phyloP scores from a whole-genome alignment of 805 yeast genomes.

The Teunomyces cretensis region DNA sequence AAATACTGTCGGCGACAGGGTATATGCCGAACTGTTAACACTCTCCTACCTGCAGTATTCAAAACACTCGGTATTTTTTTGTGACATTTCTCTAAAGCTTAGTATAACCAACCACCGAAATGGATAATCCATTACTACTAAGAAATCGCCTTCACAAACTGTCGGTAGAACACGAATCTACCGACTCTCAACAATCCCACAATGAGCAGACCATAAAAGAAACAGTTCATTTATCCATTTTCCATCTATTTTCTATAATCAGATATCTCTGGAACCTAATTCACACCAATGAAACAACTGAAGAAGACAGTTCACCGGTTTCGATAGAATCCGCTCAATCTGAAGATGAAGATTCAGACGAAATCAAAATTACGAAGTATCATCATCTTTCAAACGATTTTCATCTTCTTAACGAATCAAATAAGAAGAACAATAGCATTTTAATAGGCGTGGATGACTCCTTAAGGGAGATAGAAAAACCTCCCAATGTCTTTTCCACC shows the following conservation, averaged over 20 bases:
- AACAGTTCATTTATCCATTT: neutral
- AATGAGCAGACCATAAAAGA: neutral
- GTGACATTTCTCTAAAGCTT: neutral
- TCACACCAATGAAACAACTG: neutral
- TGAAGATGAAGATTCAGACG: neutral
- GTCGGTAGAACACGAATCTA: neutral
- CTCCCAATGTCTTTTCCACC: neutral
- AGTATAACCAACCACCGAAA: neutral
- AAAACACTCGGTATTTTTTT: neutral
- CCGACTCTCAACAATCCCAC: neutral
- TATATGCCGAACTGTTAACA: too few relatives aligned
- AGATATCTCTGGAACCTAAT: neutral
- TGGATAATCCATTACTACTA: slow-evolving; percentile 3
- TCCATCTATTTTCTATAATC: neutral
- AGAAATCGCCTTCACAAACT: neutral
- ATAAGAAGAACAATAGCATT: slow-evolving; percentile 10
- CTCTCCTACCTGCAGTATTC: neutral
- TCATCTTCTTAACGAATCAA: slow-evolving; percentile 5
- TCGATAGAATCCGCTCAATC: neutral
- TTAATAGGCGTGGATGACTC: slow-evolving; percentile 8
- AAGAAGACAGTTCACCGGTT: neutral
- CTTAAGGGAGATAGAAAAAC: neutral
- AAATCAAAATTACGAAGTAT: neutral
- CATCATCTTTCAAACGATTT: slow-evolving; percentile 8
- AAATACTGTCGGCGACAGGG: too few relatives aligned